Percentiles rank a stretch among this genome's conserved stretches.
These are phyloP conservation scores for Blastocystis hominis DNA, from an alignment of 352 stramenopile species.

Conservation along the genomic window DNA sequence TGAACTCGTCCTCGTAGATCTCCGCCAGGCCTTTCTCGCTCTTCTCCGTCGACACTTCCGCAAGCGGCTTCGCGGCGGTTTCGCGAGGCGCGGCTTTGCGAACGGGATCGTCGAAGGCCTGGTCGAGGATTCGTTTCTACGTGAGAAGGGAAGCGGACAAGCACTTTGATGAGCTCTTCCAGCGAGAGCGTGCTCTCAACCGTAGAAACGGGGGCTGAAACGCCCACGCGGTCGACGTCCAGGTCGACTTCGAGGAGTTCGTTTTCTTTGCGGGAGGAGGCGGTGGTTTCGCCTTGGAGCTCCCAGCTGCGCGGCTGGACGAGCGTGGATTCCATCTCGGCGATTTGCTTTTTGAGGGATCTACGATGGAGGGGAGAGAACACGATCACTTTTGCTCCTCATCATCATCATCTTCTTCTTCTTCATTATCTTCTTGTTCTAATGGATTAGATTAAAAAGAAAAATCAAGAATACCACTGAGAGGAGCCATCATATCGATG, in stretches of 20 bases:
- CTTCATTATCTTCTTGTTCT: slow-evolving; percentile 29
- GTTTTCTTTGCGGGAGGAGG: slow-evolving; percentile 72
- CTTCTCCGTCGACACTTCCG: slow-evolving; percentile 79
- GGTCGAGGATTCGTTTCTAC: slow-evolving; percentile 76
- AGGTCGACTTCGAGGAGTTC: slow-evolving; percentile 76
- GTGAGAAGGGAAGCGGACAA: not conserved
- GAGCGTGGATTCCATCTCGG: slow-evolving; percentile 72
- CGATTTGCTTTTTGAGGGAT: slow-evolving; percentile 71
- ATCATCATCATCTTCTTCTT: slow-evolving; percentile 62
- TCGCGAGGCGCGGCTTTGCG: slow-evolving; percentile 66
- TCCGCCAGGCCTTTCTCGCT: slow-evolving; percentile 76
- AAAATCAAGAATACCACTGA: too few relatives aligned
- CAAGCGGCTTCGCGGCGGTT: slow-evolving; percentile 69
- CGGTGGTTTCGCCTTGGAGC: slow-evolving; percentile 75
- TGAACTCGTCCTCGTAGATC: slow-evolving; percentile 82
- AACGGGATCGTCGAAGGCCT: slow-evolving; percentile 80
- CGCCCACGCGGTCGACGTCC: slow-evolving; percentile 74
- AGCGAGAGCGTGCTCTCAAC: slow-evolving; percentile 74
- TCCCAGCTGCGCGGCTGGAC: slow-evolving; percentile 75
- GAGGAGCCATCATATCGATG: too few relatives aligned
- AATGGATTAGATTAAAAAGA: too few relatives aligned
- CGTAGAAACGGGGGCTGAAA: slow-evolving; percentile 75
- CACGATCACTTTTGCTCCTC: slow-evolving; percentile 62
- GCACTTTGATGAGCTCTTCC: slow-evolving; percentile 74
- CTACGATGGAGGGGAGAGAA: not conserved